Percentiles rank a stretch among this genome's conserved stretches.
Conservation (phyloP, 2,329 filamentous ascomycete genomes). For the Ceratocystis huliohia region DNA sequence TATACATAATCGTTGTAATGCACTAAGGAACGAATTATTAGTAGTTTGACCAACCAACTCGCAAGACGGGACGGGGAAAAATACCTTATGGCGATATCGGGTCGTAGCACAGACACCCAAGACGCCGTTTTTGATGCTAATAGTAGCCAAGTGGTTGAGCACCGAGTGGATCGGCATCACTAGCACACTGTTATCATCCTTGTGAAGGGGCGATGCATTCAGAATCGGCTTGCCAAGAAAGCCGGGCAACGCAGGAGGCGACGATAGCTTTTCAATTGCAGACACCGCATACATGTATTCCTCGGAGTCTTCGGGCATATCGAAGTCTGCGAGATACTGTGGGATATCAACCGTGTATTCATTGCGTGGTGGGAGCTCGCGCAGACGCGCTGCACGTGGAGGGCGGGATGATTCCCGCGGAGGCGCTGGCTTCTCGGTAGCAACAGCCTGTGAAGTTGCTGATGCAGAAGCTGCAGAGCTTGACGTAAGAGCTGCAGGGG, state of each 20-base stretch:
- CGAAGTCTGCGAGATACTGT: conserved; percentile 73
- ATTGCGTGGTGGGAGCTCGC: conserved; percentile 41
- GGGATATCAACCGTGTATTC: conserved; percentile 65
- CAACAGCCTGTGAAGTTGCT: neutral
- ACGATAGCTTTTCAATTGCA: conserved; percentile 66
- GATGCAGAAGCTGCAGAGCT: conserved; percentile 23
- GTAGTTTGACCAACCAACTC: neutral
- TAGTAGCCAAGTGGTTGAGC: conserved; percentile 89
- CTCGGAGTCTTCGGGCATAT: conserved; percentile 66
- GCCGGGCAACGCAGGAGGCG: conserved; percentile 72
- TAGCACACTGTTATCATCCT: conserved; percentile 94
- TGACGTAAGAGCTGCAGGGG: conserved; percentile 23
- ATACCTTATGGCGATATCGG: conserved; percentile 88
- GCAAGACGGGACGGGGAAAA: neutral
- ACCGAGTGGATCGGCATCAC: conserved; percentile 97
- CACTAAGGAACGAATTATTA: conserved; percentile 46
- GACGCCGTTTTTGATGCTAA: conserved; percentile 94
- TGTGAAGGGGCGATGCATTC: conserved; percentile 81
- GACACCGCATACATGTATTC: conserved; percentile 61
- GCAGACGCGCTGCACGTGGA: conserved; percentile 38
- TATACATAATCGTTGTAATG: conserved; percentile 95
- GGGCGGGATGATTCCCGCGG: conserved; percentile 27
- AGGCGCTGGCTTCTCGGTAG: conserved; percentile 29
- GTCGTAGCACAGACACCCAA: conserved; percentile 92
- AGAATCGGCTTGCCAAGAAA: conserved; percentile 91